Base-by-base conservation (phyloP, 1,139 yeast species). In the Kodamaea plutei region DNA sequence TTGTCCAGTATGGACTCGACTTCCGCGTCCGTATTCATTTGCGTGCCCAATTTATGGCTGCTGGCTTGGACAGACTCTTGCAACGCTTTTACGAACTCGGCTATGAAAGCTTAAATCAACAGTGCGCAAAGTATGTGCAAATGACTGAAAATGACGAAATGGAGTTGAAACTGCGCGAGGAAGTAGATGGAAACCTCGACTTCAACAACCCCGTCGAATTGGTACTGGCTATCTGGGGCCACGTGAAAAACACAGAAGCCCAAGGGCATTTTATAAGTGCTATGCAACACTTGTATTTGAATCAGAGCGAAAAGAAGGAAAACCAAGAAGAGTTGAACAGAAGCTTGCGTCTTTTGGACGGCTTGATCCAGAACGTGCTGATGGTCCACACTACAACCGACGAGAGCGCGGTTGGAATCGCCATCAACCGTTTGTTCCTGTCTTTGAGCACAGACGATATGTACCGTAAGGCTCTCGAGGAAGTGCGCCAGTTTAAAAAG, bases 401-500 rank as follows among this genome's bases (percentile, higher is more conserved):
- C 39, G 85, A 82, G 25, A 72, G 89, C 6, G 84, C 88, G 5
- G 72, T 88, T 47, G 87, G 84, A 31, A 78, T 87, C 43, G 89
- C 95, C 1, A 84, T 91, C 23, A 93, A 87, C 48, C 69, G 82
- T 39, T 67, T 91, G 34, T 71, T 78, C 39, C 78, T 87, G 32
- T 73, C 88, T n/a, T 71, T 89, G 55, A 81, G 81, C 44, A 85
- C 96, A 0, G 98, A 91, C 56, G 96, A 88, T 38, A 84, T 83
- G 55, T 96, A 95, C 13, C 68, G 84, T 33, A 71, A 81, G 36
- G 95, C 96, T 0, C 64, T 83, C 33, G 58, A 72, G 27, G 96
- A 89, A 43, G 79, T 82, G 11, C 79, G 79, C 41, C 79, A 73
- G 17, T 60, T 81, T 26, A 74, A 75, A 28, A 79, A 76, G 45